These are phyloP conservation scores for Spinacia oleracea DNA, from an alignment of 179 eudicot genomes.

Conservation along the genomic window DNA sequence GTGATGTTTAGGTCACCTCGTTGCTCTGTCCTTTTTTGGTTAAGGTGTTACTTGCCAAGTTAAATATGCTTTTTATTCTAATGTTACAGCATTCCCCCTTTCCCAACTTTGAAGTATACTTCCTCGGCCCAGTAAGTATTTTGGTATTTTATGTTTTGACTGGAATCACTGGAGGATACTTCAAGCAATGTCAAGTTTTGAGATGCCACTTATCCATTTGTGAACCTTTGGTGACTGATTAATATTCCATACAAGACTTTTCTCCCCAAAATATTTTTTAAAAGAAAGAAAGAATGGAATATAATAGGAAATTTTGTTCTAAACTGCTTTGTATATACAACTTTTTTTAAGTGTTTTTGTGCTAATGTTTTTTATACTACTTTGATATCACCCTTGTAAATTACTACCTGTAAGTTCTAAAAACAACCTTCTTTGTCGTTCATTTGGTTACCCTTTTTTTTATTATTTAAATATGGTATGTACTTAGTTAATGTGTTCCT, in stretches of 20 bases:
- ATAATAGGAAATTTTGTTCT: not conserved
- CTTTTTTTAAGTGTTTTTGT: too few relatives aligned
- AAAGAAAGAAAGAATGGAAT: not conserved
- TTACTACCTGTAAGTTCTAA: too few relatives aligned
- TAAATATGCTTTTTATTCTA: slow-evolving; percentile 10
- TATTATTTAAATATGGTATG: too few relatives aligned
- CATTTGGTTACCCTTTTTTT: too few relatives aligned
- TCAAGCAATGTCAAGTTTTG: slow-evolving; percentile 10
- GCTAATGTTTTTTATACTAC: too few relatives aligned
- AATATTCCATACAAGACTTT: not conserved
- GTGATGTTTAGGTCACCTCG: not conserved
- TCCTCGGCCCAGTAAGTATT: slow-evolving; percentile 17
- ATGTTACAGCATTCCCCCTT: not conserved
- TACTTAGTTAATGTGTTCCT: too few relatives aligned
- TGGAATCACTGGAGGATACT: not conserved
- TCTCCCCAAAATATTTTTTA: not conserved
- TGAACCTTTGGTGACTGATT: not conserved
- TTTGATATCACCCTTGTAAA: too few relatives aligned
- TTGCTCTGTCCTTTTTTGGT: not conserved
- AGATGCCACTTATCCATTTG: slow-evolving; percentile 3
- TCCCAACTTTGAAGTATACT: slow-evolving; percentile 5
- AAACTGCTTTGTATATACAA: too few relatives aligned
- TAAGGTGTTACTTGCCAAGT: slow-evolving; percentile 12
- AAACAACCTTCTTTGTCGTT: too few relatives aligned
- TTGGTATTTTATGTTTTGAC: slow-evolving; percentile 7